Evolutionary conservation across 2,329 filamentous ascomycete genomes (phyloP).

Genomic region (Fusarium sp.): DNA sequence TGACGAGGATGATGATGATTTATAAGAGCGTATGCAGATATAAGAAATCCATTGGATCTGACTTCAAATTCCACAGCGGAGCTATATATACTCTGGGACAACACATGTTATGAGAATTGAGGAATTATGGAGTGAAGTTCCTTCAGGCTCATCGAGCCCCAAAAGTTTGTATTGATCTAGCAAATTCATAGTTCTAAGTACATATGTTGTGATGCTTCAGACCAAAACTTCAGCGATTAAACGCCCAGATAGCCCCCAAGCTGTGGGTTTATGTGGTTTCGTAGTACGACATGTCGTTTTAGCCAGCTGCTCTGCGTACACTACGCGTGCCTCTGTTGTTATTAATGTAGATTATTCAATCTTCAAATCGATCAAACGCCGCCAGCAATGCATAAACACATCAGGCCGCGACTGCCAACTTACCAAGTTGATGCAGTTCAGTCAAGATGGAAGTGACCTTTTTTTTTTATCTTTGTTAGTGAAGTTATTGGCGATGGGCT

Average conservation of each 20-base stretch:
- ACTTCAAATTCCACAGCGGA: background rate
- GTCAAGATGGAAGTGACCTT: slow-evolving; percentile 16
- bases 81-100: background rate
- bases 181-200: slow-evolving; percentile 49
- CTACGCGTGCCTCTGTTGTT: slow-evolving; percentile 29
- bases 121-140: slow-evolving; percentile 1
- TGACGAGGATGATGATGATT: slow-evolving; percentile 75
- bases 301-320: slow-evolving; percentile 13
- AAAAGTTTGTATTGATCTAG: slow-evolving; percentile 51
- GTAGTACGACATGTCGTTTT: slow-evolving; percentile 3
- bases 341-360: slow-evolving; percentile 44
- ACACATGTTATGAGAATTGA: background rate
- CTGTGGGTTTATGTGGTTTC: slow-evolving; percentile 7
- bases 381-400: slow-evolving; percentile 27
- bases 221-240: slow-evolving; percentile 7
- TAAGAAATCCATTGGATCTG: background rate
- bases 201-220: slow-evolving; percentile 39
- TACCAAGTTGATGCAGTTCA: slow-evolving; percentile 35
- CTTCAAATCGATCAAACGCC: slow-evolving; percentile 32
- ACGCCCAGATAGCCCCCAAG: slow-evolving; percentile 5
- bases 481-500: slow-evolving; percentile 22
- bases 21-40: slow-evolving; percentile 31
- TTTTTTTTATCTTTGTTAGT: slow-evolving; percentile 40
- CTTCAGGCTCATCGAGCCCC: slow-evolving; percentile 25
- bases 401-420: slow-evolving; percentile 30